phyloP scores from a whole-genome alignment of 2,329 filamentous ascomycete species.

The Fusarium agapanthi region DNA sequence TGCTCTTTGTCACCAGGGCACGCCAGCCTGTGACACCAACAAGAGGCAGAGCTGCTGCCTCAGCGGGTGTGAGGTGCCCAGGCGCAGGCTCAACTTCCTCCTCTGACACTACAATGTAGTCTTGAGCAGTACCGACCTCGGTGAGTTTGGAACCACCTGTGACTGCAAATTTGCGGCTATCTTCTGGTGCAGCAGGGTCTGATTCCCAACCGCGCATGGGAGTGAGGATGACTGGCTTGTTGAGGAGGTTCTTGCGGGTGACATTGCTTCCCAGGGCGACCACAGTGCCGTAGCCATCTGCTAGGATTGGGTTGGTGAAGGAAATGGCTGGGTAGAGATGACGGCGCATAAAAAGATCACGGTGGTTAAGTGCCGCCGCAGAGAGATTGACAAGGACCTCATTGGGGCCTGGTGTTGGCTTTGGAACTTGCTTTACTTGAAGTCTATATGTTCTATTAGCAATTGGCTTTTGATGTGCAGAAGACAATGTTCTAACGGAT shows the following conservation, averaged over 20 bases:
- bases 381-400: constrained; percentile 80
- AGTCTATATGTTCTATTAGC: constrained; percentile 53
- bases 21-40: constrained; percentile 90
- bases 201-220: constrained; percentile 82
- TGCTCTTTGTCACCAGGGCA: constrained; percentile 81
- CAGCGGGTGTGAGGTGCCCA: constrained; percentile 72
- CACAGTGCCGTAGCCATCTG: constrained; percentile 84
- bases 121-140: constrained; percentile 74
- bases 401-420: constrained; percentile 68
- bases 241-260: constrained; percentile 51
- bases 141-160: constrained; percentile 73
- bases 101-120: constrained; percentile 75
- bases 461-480: neutral
- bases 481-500: constrained; percentile 63
- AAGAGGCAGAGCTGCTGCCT: constrained; percentile 85
- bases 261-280: constrained; percentile 65
- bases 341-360: constrained; percentile 93
- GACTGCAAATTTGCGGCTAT: constrained; percentile 65
- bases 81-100: constrained; percentile 81
- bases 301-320: constrained; percentile 79
- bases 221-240: constrained; percentile 79
- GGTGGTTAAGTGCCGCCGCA: constrained; percentile 90
- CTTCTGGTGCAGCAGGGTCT: constrained; percentile 77
- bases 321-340: constrained; percentile 88
- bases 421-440: constrained; percentile 67